Evolutionary conservation across 1,139 yeast genomes (phyloP).

Genomic region (Diutina sp.): DNA sequence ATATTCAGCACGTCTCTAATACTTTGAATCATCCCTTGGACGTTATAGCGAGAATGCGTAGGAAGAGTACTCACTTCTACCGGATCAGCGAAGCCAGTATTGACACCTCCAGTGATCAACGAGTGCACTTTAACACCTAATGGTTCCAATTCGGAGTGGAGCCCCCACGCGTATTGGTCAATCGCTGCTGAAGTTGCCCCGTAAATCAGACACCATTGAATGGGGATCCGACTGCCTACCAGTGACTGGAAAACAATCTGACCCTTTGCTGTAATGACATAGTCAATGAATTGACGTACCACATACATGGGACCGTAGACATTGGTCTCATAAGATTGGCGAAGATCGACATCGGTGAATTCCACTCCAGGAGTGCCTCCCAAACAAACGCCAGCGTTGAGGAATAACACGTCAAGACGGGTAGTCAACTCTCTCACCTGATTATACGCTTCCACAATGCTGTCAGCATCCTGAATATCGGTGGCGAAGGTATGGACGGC

Average conservation of each 20-base stretch:
- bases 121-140: slow-evolving; percentile 24
- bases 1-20: slow-evolving; percentile 12
- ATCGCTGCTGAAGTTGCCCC: slow-evolving; percentile 23
- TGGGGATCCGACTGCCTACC: slow-evolving; percentile 21
- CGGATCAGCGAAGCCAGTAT: slow-evolving; percentile 19
- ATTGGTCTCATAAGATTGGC: slow-evolving; percentile 18
- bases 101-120: slow-evolving; percentile 28
- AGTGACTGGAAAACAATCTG: slow-evolving; percentile 23
- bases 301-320: slow-evolving; percentile 25
- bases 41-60: slow-evolving; percentile 13
- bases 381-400: neutral
- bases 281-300: slow-evolving; percentile 19
- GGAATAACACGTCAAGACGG: slow-evolving; percentile 4
- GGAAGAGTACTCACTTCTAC: slow-evolving; percentile 1
- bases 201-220: slow-evolving; percentile 21
- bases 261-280: slow-evolving; percentile 21
- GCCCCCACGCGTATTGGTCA: slow-evolving; percentile 14
- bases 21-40: slow-evolving; percentile 19
- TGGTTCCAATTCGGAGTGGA: slow-evolving; percentile 16
- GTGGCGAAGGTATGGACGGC: slow-evolving; percentile 14
- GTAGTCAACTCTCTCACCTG: slow-evolving; percentile 9
- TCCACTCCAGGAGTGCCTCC: slow-evolving; percentile 20
- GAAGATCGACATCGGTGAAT: slow-evolving; percentile 13
- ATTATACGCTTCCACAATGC: slow-evolving; percentile 11
- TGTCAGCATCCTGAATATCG: slow-evolving; percentile 14